Base-by-base conservation (phyloP, 148 eudicot species). In the Amaranthus cruentus region DNA sequence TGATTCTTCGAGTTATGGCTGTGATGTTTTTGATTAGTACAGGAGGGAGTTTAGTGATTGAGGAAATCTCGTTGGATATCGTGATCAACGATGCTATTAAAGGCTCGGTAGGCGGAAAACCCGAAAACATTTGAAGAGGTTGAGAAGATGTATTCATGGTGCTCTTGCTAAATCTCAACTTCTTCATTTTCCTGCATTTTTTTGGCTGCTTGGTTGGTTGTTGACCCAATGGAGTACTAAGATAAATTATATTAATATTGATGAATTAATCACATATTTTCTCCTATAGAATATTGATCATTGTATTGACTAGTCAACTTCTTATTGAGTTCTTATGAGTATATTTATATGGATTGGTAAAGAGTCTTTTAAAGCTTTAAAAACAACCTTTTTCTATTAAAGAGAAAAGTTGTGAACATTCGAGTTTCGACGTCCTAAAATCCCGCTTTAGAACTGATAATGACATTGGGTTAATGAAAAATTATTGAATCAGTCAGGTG, bases 31-130 rank as follows among this genome's bases (percentile, higher is more conserved):
- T 88, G 46, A 69, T 67, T 77, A 86, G 92, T 59, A 85, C n/a
- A 48, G 64, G 73, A 4, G 87, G 85, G 47, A 77, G 62, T 54
- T 78, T 81, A 49, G 80, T 86, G 5, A 72, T 72, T 10, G 88
- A 81, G 28, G 81, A 61, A 18, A 86, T 77, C 57, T 84, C 92
- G 43, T 75, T 69, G 7, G 85, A 86, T 78, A 86, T 65, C 49
- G 74, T 75, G 79, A 84, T 79, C 74, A 86, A 60, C 9, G 89
- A 84, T 60, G 85, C 88, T 51, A 88, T 76, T 83, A 88, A 72
- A 59, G 85, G 58, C 69, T 75, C 85, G 7, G 83, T 79, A 51
- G 89, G 82, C 71, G 78, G 83, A 73, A 86, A 80, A 72, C 87
- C 88, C 0, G 84, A 59, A 68, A 86, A 80, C 54, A 65, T 67